A percentile compares a stretch with the other conserved stretches of the same genome.
Evolutionary conservation across 768 basidiomycete genomes (phyloP).

Genomic region (Russula foetens): DNA sequence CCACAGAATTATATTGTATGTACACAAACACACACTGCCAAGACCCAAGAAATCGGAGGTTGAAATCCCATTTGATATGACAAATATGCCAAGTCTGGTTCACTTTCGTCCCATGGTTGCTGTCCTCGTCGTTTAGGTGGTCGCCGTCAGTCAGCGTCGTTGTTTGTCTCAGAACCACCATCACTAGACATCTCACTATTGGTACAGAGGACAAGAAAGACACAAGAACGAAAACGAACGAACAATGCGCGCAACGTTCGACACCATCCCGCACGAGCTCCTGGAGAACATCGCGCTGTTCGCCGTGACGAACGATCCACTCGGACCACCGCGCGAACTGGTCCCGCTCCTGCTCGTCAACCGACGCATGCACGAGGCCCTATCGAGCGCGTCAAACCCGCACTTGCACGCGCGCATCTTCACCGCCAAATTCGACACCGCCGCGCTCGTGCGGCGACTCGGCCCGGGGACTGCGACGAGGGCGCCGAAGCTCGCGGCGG

Average conservation of each 20-base stretch:
- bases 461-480: slow-evolving; percentile 31
- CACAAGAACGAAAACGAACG: too few relatives aligned
- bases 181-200: neutral
- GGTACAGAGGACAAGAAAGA: too few relatives aligned
- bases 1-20: too few relatives aligned
- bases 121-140: neutral
- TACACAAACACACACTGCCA: too few relatives aligned
- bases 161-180: neutral
- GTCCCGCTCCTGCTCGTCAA: slow-evolving; percentile 47
- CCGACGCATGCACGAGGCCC: slow-evolving; percentile 37
- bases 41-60: slow-evolving; percentile 12
- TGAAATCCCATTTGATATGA: slow-evolving; percentile 4
- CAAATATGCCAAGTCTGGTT: neutral
- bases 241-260: slow-evolving; percentile 28
- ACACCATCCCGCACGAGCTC: slow-evolving; percentile 63
- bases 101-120: neutral
- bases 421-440: slow-evolving; percentile 54
- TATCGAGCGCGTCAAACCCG: slow-evolving; percentile 50
- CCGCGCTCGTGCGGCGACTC: slow-evolving; percentile 42
- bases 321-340: slow-evolving; percentile 57
- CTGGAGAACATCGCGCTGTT: slow-evolving; percentile 73
- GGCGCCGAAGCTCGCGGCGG: slow-evolving; percentile 44
- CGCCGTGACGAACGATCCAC: slow-evolving; percentile 34
- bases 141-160: neutral
- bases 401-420: slow-evolving; percentile 71